Base-by-base conservation (phyloP, 192 early-diverging fungal species). In the Jimgerdemannia lactiflua region DNA sequence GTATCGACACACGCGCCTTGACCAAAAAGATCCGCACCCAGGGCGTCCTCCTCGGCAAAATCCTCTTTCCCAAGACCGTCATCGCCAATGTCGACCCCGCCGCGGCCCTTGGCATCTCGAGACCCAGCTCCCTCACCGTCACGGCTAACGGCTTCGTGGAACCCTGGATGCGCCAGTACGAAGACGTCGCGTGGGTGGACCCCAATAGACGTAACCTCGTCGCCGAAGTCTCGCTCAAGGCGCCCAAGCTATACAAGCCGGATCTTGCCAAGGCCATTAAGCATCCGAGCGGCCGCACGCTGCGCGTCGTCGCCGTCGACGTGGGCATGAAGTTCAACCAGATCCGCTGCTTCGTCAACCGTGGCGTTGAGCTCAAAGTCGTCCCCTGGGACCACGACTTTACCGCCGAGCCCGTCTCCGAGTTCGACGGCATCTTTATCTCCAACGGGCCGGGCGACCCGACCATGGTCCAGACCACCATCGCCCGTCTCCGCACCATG, bases 311-410 rank as follows among this genome's bases (percentile, higher is more conserved):
- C 42, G 94, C 94, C n/a, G 89, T 99, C 14, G 97, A 99, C 80
- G 94, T 99, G 4, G 98, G 98, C 72, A 97, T 99, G 95, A 99
- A 99, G 84, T 95, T 90, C 87, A 99, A 98, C 86, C 98, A 99
- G 84, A 95, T 98, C 83, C 92, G 98, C 73, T 99, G 98, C 89
- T 98, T 99, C 76, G 89, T 96, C 64, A 91, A 94, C 77, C 94
- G 97, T 49, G 97, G 97, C 75, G 95, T 99, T 11, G 94, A 97
- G 77, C 78, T 98, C 71, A 90, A 92, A 74, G 92, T 98, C 4
- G 96, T 99, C 9, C 98, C 98, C 17, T 99, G 96, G 96, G 88
- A 99, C 83, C 94, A 98, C 78, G 95, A 98, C 84, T 97, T 98
- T 78, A 80, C 89, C 64, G 83, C 81, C 7, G 94, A 95, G 43